Base-by-base conservation (phyloP, 1,139 yeast species). In the Suhomyces coccinellae region DNA sequence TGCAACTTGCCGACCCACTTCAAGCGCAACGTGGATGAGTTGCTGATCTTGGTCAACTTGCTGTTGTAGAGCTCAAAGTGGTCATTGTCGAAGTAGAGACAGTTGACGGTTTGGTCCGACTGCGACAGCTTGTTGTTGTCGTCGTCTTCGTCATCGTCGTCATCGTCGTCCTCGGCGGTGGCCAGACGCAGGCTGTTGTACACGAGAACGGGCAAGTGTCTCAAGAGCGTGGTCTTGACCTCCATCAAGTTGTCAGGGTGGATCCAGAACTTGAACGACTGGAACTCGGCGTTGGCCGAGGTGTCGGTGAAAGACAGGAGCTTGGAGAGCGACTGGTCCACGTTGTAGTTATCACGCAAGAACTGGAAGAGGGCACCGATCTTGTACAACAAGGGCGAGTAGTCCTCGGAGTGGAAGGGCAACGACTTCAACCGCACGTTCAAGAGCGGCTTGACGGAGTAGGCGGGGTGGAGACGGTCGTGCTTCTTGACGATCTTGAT, bases 161-260 rank as follows among this genome's bases (percentile, higher is more conserved):
- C 62, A 13, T 60, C 62, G 43, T 58, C 64, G 36, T 56, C 65
- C 13, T 58, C 66, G n/a, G 12, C 65, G 17, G 56, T 63, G 26
- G 33, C 17, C 22, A 26, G 27, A 13, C 62, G 65, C 44, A 63
- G 66, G 36, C 69, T 67, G 51, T 81, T 82, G 64, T 89, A 93
- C 40, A 93, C 87, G 51, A 93, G 76, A 4, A 91, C 95, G 0
- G 99, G 99, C 55, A 93, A 79, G 59, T 90, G 96, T 64, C 98
- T 85, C 61, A 93, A 78, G 53, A 93, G 88, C 52, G 90, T 83
- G 20, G 98, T 89, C 69, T 93, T 93, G 47, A 90, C 96, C 67
- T 93, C 98, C 97, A 91, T 91, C 62, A 91, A 73, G 63, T 93
- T 90, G 59, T 93, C 99, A 13, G 93, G 93, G 62, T 93, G 98